Base-by-base conservation (phyloP, 495 filamentous ascomycete species). In the Lophiotrema nucula region DNA sequence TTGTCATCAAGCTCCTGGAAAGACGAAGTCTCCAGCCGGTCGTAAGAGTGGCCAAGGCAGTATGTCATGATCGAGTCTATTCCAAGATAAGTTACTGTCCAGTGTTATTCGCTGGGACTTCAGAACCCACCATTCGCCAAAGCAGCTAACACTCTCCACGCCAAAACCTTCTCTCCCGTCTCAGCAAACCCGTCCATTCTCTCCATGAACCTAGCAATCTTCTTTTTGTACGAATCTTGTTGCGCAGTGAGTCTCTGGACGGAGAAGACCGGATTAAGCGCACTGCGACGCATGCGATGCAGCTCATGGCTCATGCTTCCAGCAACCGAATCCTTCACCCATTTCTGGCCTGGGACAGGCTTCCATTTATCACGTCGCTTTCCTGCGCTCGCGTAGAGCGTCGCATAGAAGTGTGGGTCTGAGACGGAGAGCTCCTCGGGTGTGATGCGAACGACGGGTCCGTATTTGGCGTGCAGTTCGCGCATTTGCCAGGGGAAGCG, bases 401-500 rank as follows among this genome's bases (percentile, higher is more conserved):
- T 33, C 22, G 56, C 58, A 38, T 65, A 65, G 47, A 35, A 65
- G 15, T 55, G 19, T 3, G 62, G 62, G 51, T 65, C 62, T n/a
- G 19, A 19, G 45, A 65, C 45, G 31, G 61, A 58, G 12, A 65
- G 11, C 35, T 65, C 62, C 22, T 56, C 43, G 2, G 62, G 62
- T 43, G 35, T 48, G 50, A 65, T 62, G 39, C 62, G 80, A 25
- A 96, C 61, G 28, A 96, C 78, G 12, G 83, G 81, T 0, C 90
- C 87, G n/a, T 35, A 35, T 8, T 35, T 35, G 8, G n/a, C n/a
- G 31, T 35, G 31, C 31, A 35, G 8, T n/a, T 35, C n/a, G 8
- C n/a, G 8, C 8, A 35, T n/a, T 35, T 35, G 8, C 31, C 31
- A 35, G 31, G n/a, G 8, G 31, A 8, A 35, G 8, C n/a, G 8